A percentile compares a stretch with the other conserved stretches of the same genome.
Conservation (phyloP, 164 flowering plant species). For the Macadamia tetraphylla region DNA sequence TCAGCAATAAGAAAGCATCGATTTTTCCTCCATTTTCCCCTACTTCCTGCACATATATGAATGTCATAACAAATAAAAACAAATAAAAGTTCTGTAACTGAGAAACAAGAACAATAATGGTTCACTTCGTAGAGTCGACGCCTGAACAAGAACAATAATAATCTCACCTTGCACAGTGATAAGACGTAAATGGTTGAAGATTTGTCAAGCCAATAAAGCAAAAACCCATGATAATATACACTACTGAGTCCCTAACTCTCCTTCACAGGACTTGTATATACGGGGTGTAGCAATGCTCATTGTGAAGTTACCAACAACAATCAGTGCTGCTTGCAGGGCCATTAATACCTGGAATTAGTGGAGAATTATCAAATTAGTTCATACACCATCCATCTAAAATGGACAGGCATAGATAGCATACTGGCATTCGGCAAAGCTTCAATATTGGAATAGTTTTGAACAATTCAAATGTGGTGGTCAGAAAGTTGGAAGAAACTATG, state of each 20-base stretch:
- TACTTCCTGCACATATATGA: too few species aligned
- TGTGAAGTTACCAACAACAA: conserved; percentile 82
- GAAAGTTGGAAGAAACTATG: too few species aligned
- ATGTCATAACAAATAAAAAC: too few species aligned
- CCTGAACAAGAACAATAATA: neutral
- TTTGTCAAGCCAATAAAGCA: neutral
- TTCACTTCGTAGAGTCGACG: neutral
- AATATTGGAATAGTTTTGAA: too few species aligned
- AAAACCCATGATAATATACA: neutral
- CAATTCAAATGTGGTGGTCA: too few species aligned
- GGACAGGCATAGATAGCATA: too few species aligned
- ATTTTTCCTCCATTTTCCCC: too few species aligned
- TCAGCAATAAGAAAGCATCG: neutral
- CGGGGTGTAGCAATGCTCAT: conserved; percentile 92
- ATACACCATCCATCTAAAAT: neutral
- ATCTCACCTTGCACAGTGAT: neutral
- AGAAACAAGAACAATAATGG: neutral
- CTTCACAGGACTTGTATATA: conserved; percentile 55
- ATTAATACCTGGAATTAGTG: conserved; percentile 54
- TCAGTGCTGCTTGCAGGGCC: conserved; percentile 91
- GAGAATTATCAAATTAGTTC: neutral
- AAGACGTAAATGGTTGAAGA: too few species aligned
- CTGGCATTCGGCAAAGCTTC: too few species aligned
- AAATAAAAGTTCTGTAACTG: too few species aligned
- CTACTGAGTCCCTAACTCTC: conserved; percentile 32